phyloP scores from a whole-genome alignment of 192 early-diverging fungal species.

The Spizellomyces sp. region DNA sequence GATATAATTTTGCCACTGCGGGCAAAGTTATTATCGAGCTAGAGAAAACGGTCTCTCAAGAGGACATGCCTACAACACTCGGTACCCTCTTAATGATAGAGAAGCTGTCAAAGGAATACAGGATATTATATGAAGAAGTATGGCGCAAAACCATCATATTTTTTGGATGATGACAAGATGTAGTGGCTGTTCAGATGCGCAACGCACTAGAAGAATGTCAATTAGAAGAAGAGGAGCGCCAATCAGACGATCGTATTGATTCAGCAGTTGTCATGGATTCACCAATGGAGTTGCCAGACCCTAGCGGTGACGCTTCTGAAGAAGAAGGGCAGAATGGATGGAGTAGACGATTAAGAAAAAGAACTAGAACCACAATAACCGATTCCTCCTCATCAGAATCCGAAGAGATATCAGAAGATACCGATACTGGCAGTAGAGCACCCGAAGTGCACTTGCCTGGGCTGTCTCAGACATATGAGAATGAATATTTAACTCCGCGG shows the following conservation, averaged over 20 bases:
- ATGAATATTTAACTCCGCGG: not conserved
- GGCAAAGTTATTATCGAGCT: constrained; percentile 3
- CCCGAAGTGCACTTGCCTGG: not conserved
- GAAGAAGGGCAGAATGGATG: not conserved
- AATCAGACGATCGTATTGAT: too few species aligned
- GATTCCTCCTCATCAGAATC: not conserved
- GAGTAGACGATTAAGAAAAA: not conserved
- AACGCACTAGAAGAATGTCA: not conserved
- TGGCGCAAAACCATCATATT: not conserved
- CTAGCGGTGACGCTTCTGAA: not conserved
- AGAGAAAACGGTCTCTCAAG: too few species aligned
- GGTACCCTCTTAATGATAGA: too few species aligned
- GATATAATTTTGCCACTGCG: not conserved
- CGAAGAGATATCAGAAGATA: not conserved
- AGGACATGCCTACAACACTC: too few species aligned
- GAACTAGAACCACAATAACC: not conserved
- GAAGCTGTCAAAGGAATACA: too few species aligned
- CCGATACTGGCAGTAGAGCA: not conserved
- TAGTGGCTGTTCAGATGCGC: not conserved
- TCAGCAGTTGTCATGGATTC: too few species aligned
- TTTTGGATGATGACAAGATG: not conserved
- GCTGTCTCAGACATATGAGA: too few species aligned
- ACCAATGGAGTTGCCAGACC: not conserved
- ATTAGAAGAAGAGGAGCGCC: too few species aligned
- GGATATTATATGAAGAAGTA: too few species aligned